phyloP scores from a whole-genome alignment of 176 grass and related monocot genomes.

The Hordeum vulgare region DNA sequence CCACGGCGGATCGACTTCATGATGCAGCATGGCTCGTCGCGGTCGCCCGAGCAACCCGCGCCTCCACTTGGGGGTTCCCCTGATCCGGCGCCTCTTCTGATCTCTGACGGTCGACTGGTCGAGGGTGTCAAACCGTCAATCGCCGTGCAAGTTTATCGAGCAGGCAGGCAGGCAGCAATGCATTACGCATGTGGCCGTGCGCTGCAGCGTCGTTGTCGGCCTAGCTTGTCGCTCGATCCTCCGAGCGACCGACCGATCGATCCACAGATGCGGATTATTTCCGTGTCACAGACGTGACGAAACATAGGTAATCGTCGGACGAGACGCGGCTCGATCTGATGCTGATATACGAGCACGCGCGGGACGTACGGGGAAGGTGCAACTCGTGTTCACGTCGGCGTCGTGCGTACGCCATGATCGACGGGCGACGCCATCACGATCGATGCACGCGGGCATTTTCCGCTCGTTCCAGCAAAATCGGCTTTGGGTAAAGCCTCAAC shows the following conservation, averaged over 20 bases:
- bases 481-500: not conserved
- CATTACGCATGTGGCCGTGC: too few species aligned
- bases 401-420: not conserved
- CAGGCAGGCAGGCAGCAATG: too few species aligned
- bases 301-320: not conserved
- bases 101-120: too few species aligned
- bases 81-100: too few species aligned
- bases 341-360: not conserved
- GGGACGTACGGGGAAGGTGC: not conserved
- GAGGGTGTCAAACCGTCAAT: too few species aligned
- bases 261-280: not conserved
- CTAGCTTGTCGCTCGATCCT: too few species aligned
- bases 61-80: not conserved
- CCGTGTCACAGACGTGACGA: not conserved
- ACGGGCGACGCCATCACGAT: too few species aligned
- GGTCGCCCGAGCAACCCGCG: not conserved
- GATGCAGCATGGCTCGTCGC: not conserved
- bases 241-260: too few species aligned
- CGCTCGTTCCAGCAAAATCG: not conserved
- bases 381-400: not conserved
- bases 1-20: not conserved
- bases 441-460: not conserved
- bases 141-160: too few species aligned
- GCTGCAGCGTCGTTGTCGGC: too few species aligned
- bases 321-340: not conserved